A percentile compares a stretch with the other conserved stretches of the same genome.
These are phyloP conservation scores for Nothophaeocryptopus gaeumannii DNA, from an alignment of 2,329 filamentous ascomycete species.

Conservation along the genomic window DNA sequence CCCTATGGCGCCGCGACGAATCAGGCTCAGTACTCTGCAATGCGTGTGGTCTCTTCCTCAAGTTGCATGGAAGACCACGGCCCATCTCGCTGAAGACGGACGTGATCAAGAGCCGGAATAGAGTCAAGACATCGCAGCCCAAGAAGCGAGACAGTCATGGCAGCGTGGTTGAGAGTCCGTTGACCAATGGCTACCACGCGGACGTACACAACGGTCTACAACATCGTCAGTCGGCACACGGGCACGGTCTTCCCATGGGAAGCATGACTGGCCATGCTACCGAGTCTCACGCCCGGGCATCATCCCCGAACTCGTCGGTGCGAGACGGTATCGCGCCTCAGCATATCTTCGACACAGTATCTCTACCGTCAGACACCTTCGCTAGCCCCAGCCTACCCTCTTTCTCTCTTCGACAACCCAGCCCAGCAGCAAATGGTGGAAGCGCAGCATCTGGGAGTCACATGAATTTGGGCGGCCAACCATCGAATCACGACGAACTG, in stretches of 20 bases:
- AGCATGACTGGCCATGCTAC: conserved; percentile 14
- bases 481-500: conserved; percentile 68
- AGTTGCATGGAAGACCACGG: conserved; percentile 87
- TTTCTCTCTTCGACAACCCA: conserved; percentile 49
- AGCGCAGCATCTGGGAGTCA: conserved; percentile 52
- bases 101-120: conserved; percentile 98
- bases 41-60: conserved; percentile 94
- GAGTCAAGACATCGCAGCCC: conserved; percentile 84
- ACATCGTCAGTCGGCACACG: conserved; percentile 11
- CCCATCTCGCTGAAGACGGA: conserved; percentile 98
- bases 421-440: conserved; percentile 57
- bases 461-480: neutral
- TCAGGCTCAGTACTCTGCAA: conserved; percentile 95
- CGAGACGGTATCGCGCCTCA: conserved; percentile 71
- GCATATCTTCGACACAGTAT: conserved; percentile 71
- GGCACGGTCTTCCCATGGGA: conserved; percentile 20
- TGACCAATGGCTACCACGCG: conserved; percentile 22
- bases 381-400: conserved; percentile 52
- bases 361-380: conserved; percentile 66
- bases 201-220: conserved; percentile 14
- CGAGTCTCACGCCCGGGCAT: conserved; percentile 10
- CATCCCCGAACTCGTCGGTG: conserved; percentile 5
- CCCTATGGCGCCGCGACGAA: conserved; percentile 96
- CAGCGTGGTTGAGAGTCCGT: conserved; percentile 14
- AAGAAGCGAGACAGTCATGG: conserved; percentile 53